Evolutionary conservation across 2,329 filamentous ascomycete genomes (phyloP).

Genomic region (Botrytis elliptica): DNA sequence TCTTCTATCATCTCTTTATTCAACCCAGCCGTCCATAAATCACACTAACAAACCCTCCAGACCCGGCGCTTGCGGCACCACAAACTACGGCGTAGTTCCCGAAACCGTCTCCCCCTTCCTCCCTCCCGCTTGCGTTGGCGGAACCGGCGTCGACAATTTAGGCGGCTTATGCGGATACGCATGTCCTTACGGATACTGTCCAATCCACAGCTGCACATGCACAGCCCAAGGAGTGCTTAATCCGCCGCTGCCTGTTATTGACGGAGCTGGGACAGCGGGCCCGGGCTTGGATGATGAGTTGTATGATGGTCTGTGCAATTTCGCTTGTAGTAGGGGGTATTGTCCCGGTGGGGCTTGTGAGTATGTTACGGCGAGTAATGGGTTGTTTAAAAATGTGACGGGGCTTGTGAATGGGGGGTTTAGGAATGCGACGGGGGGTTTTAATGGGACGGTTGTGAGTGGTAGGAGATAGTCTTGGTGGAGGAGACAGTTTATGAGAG

Average conservation of each 20-base stretch:
- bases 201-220: not conserved
- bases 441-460: not conserved
- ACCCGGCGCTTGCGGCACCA: not conserved
- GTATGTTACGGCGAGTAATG: not conserved
- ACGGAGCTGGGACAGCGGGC: not conserved
- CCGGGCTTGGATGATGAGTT: not conserved
- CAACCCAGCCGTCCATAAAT: not conserved
- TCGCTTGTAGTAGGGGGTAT: conserved; percentile 5
- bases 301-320: not conserved
- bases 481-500: too few species aligned
- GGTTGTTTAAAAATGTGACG: not conserved
- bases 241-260: not conserved
- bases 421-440: not conserved
- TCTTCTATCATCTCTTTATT: not conserved
- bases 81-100: not conserved
- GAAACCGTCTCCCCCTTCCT: not conserved
- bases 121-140: not conserved
- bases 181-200: not conserved
- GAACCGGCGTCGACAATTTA: not conserved
- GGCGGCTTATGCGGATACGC: not conserved
- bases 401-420: not conserved
- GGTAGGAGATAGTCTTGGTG: not conserved
- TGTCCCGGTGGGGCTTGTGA: conserved; percentile 29
- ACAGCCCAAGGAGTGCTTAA: not conserved
- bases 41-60: not conserved